Percentiles rank a stretch among this genome's conserved stretches.
phyloP scores from a whole-genome alignment of 495 filamentous ascomycete genomes.

The Pseudotulostoma volvatum region DNA sequence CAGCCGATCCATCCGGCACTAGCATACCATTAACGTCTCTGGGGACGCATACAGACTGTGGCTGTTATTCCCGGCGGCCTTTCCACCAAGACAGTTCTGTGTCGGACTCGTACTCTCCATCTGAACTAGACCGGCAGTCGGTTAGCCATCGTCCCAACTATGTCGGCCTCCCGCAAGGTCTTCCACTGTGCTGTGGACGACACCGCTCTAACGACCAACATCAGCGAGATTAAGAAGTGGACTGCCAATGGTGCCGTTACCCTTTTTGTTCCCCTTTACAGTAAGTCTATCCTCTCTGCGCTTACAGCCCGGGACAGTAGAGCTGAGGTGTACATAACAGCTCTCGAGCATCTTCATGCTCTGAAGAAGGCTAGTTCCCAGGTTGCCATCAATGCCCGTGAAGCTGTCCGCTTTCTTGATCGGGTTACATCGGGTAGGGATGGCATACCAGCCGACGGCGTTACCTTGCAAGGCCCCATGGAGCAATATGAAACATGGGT shows the following conservation, averaged over 20 bases:
- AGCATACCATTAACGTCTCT: neutral
- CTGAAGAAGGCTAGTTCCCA: slow-evolving; percentile 41
- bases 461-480: slow-evolving; percentile 39
- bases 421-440: slow-evolving; percentile 40
- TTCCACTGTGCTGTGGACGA: slow-evolving; percentile 65
- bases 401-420: slow-evolving; percentile 50
- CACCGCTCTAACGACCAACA: slow-evolving; percentile 50
- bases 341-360: slow-evolving; percentile 38
- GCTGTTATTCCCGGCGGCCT: too few species aligned
- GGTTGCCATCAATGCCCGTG: slow-evolving; percentile 43
- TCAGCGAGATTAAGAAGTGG: slow-evolving; percentile 55
- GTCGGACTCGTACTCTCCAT: neutral
- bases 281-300: slow-evolving; percentile 32
- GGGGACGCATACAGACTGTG: too few species aligned
- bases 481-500: slow-evolving; percentile 43
- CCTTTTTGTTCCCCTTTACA: slow-evolving; percentile 52
- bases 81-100: too few species aligned
- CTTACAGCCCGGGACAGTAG: too few species aligned
- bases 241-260: slow-evolving; percentile 45
- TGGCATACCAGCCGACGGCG: slow-evolving; percentile 28
- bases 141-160: slow-evolving; percentile 4
- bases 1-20: neutral
- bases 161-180: slow-evolving; percentile 40
- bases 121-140: neutral
- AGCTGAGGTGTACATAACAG: too few species aligned